These are phyloP conservation scores for Podila epigama DNA, from an alignment of 192 early-diverging fungal species.

Conservation along the genomic window DNA sequence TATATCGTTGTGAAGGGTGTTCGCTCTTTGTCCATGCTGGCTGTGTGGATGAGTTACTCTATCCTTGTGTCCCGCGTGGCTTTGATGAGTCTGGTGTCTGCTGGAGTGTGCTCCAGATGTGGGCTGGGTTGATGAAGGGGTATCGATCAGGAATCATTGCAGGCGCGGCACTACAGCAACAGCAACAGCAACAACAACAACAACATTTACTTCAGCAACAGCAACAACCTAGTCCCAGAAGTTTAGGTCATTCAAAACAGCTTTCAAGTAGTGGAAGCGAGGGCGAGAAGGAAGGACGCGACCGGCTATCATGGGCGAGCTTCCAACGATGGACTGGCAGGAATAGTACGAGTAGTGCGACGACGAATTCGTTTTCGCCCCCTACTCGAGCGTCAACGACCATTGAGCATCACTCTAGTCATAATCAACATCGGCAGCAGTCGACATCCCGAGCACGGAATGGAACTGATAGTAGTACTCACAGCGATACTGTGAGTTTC, in stretches of 20 bases:
- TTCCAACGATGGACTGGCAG: constrained; percentile 35
- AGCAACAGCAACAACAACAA: constrained; percentile 20
- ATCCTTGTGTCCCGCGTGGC: constrained; percentile 61
- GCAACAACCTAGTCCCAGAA: neutral
- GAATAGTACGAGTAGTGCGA: neutral
- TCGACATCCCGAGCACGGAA: constrained; percentile 19
- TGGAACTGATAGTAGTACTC: constrained; percentile 21
- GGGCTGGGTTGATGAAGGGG: constrained; percentile 75
- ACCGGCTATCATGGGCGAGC: constrained; percentile 33
- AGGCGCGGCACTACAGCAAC: constrained; percentile 26
- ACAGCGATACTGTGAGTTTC: constrained; percentile 55
- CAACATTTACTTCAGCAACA: constrained; percentile 13
- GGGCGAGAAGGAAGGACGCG: constrained; percentile 6
- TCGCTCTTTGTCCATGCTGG: constrained; percentile 55
- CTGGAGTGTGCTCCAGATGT: constrained; percentile 73
- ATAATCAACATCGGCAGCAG: neutral
- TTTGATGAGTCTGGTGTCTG: constrained; percentile 77
- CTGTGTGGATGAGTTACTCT: constrained; percentile 58
- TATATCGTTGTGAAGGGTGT: constrained; percentile 51
- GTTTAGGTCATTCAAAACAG: constrained; percentile 17
- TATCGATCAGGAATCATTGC: constrained; percentile 68
- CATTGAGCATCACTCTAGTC: neutral
- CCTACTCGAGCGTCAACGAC: neutral
- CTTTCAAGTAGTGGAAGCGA: constrained; percentile 33
- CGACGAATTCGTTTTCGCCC: neutral